phyloP scores from a whole-genome alignment of 305 asterid genomes.

The Solanum aculeatissimum region DNA sequence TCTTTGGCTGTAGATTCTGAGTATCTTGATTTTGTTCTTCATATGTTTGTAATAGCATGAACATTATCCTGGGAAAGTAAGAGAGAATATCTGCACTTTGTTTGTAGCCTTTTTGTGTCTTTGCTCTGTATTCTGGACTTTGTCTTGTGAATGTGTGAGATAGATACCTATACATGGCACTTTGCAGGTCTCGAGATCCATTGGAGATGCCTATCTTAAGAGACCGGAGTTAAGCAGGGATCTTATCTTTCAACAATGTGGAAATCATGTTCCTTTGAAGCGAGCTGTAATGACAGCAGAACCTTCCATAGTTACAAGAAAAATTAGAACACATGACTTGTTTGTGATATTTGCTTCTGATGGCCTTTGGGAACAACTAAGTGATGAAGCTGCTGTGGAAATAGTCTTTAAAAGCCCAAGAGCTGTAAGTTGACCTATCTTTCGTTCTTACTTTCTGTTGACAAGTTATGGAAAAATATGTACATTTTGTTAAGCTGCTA shows the following conservation, averaged over 20 bases:
- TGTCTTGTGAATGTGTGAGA: neutral
- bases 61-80: neutral
- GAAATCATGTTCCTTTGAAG: constrained; percentile 59
- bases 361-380: constrained; percentile 96
- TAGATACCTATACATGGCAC: neutral
- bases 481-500: neutral
- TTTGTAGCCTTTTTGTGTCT: neutral
- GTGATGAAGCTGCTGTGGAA: constrained; percentile 76
- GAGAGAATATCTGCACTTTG: neutral
- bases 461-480: neutral
- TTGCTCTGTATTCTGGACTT: neutral
- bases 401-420: constrained; percentile 70
- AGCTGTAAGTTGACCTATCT: constrained; percentile 45
- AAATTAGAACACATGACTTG: constrained; percentile 62
- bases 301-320: constrained; percentile 73
- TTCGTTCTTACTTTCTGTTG: neutral
- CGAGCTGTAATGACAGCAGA: constrained; percentile 76
- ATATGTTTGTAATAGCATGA: neutral
- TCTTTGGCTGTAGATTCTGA: neutral
- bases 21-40: neutral
- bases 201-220: constrained; percentile 86
- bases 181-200: constrained; percentile 90
- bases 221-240: constrained; percentile 74
- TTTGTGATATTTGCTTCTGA: constrained; percentile 91
- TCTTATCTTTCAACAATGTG: constrained; percentile 54